A percentile compares a stretch with the other conserved stretches of the same genome.
These are phyloP conservation scores for Suhomyces kunorum DNA, from an alignment of 1,139 yeast genomes.

Conservation along the genomic window DNA sequence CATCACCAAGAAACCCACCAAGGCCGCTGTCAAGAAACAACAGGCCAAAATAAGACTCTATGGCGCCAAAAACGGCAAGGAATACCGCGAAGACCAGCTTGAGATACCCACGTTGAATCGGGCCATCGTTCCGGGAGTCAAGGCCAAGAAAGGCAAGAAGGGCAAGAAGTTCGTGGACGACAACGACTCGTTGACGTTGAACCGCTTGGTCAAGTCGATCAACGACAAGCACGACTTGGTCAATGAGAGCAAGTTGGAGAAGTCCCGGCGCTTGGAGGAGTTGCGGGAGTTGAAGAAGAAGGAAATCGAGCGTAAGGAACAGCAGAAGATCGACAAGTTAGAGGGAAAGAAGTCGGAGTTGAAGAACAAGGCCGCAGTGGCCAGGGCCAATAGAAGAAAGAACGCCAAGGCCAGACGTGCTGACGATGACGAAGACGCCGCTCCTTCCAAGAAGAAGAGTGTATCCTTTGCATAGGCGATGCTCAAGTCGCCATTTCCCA, in stretches of 20 bases:
- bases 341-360: slow-evolving; percentile 80
- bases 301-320: slow-evolving; percentile 85
- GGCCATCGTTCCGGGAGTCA: slow-evolving; percentile 84
- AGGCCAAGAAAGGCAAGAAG: slow-evolving; percentile 77
- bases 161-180: slow-evolving; percentile 88
- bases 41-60: slow-evolving; percentile 64
- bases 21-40: slow-evolving; percentile 61
- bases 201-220: slow-evolving; percentile 72
- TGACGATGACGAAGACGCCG: slow-evolving; percentile 32
- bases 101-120: slow-evolving; percentile 77
- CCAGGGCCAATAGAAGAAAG: slow-evolving; percentile 70
- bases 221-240: slow-evolving; percentile 79
- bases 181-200: slow-evolving; percentile 61
- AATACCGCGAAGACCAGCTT: slow-evolving; percentile 74
- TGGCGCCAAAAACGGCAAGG: slow-evolving; percentile 67
- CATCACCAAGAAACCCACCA: slow-evolving; percentile 50
- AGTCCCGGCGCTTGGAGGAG: slow-evolving; percentile 84
- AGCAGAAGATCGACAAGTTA: slow-evolving; percentile 63
- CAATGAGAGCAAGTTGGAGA: slow-evolving; percentile 89
- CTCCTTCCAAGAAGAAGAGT: slow-evolving; percentile 28
- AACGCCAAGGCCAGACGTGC: slow-evolving; percentile 54
- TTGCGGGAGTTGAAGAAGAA: slow-evolving; percentile 81
- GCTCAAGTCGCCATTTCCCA: too few species aligned
- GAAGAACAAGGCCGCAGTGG: slow-evolving; percentile 66
- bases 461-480: slow-evolving; percentile 46